Base-by-base conservation (phyloP, 2,329 filamentous ascomycete species). In the Claviceps africana region DNA sequence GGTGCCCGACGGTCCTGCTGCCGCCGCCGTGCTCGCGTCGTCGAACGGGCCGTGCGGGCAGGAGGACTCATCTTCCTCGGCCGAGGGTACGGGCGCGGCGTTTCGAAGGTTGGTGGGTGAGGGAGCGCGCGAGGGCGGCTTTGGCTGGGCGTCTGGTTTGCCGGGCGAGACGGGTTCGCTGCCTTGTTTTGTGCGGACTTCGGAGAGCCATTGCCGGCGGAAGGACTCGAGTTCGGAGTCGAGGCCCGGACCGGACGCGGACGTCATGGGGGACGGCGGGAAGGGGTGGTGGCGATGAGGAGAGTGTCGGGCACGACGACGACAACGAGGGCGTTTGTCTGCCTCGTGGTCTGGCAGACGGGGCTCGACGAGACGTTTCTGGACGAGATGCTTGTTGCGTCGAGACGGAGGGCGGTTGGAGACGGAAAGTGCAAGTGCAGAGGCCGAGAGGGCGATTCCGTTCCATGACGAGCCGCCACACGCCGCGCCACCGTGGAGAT, bases 181-280 rank as follows among this genome's bases (percentile, higher is more conserved):
- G 43, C 53, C 51, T 4, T 49, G 52, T 42, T 55, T 73, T 1
- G 69, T 65, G 52, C 73, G 63, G n/a, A 94, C 85, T 64, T 96
- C 90, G 59, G 87, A 84, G 53, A 81, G 81, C 90, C 90, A 96
- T 74, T 88, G 77, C 61, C 80, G 77, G 60, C 90, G 82, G 69
- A 96, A 96, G 48, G 78, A 83, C 67, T 95, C 87, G 56, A 96
- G 79, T 67, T 95, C 89, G 47, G 83, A 75, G 63, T 79, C 78
- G 42, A 75, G 68, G 17, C 53, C 48, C 33, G 15, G 10, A 17
- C 17, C 35, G 22, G 53, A 47, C 11, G 50, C 48, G n/a, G n/a
- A n/a, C n/a, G n/a, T n/a, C 53, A 55, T 54, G 44, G 19, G n/a
- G 45, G 49, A n/a, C n/a, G n/a, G n/a, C n/a, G n/a, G n/a, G n/a